Conservation (phyloP, 805 yeast genomes). For the Maudiozyma saulgeensis region DNA sequence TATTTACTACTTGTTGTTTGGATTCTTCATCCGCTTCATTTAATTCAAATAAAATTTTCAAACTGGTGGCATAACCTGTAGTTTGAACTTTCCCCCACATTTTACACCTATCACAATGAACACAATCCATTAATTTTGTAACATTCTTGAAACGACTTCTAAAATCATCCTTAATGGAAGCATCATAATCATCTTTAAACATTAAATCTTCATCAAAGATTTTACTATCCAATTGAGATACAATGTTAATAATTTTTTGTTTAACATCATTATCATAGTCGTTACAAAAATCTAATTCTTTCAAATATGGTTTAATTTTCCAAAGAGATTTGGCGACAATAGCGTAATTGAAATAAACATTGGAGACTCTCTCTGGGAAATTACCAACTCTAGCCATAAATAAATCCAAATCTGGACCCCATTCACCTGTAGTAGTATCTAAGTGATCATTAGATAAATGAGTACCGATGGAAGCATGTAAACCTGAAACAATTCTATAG, state of each 20-base stretch:
- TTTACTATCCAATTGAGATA: constrained; percentile 27
- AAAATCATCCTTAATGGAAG: constrained; percentile 70
- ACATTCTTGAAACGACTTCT: constrained; percentile 79
- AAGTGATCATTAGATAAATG: constrained; percentile 81
- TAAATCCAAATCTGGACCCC: constrained; percentile 73
- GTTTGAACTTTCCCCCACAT: constrained; percentile 98
- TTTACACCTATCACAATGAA: constrained; percentile 95
- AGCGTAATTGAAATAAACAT: constrained; percentile 87
- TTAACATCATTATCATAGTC: constrained; percentile 39
- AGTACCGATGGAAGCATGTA: constrained; percentile 92
- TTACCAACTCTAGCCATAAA: constrained; percentile 88
- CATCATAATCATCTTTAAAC: constrained; percentile 37
- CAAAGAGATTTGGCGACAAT: constrained; percentile 72
- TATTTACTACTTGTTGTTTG: constrained; percentile 41
- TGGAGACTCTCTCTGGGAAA: constrained; percentile 79
- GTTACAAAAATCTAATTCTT: constrained; percentile 41
- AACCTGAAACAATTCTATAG: constrained; percentile 77
- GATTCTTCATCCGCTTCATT: constrained; percentile 37
- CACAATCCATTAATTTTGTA: constrained; percentile 93
- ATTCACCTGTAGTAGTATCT: constrained; percentile 59
- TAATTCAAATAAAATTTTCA: constrained; percentile 78
- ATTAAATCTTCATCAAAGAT: constrained; percentile 44
- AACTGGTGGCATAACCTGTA: constrained; percentile 94
- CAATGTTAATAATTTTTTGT: constrained; percentile 33
- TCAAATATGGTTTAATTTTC: constrained; percentile 48